These are phyloP conservation scores for Osmanthus fragrans DNA, from an alignment of 257 asterid genomes.

Conservation along the genomic window DNA sequence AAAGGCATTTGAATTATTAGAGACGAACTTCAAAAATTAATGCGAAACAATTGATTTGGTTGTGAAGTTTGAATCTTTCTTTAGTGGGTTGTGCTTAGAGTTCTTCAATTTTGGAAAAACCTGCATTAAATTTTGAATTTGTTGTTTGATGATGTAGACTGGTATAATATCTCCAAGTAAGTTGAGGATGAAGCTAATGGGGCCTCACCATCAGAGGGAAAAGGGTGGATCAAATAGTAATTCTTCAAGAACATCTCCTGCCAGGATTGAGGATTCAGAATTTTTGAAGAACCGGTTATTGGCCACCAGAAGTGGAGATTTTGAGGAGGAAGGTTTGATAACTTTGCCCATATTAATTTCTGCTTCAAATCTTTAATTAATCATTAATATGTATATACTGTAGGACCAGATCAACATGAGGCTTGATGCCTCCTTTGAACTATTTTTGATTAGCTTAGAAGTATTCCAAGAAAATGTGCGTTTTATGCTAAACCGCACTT, in stretches of 20 bases:
- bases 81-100: slow-evolving; percentile 14
- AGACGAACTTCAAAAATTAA: slow-evolving; percentile 1
- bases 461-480: not conserved
- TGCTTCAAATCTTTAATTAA: not conserved
- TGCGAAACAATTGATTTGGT: slow-evolving; percentile 5
- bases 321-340: slow-evolving; percentile 58
- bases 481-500: not conserved
- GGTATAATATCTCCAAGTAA: slow-evolving; percentile 91
- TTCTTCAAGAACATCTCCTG: slow-evolving; percentile 95
- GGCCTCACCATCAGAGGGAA: slow-evolving; percentile 59
- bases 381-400: not conserved
- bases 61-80: slow-evolving; percentile 14
- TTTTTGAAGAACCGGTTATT: slow-evolving; percentile 79
- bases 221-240: slow-evolving; percentile 77
- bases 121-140: not conserved
- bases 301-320: slow-evolving; percentile 55
- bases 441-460: slow-evolving; percentile 20
- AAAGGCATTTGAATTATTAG: not conserved
- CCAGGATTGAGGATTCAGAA: slow-evolving; percentile 76
- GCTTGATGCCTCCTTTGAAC: slow-evolving; percentile 14
- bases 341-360: slow-evolving; percentile 6
- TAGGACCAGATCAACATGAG: slow-evolving; percentile 19
- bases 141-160: slow-evolving; percentile 46
- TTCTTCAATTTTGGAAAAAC: slow-evolving; percentile 5
- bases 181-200: slow-evolving; percentile 86